A percentile compares a stretch with the other conserved stretches of the same genome.
These are phyloP conservation scores for Dichotomopilus funicola DNA, from an alignment of 2,329 filamentous ascomycete genomes.

Conservation along the genomic window DNA sequence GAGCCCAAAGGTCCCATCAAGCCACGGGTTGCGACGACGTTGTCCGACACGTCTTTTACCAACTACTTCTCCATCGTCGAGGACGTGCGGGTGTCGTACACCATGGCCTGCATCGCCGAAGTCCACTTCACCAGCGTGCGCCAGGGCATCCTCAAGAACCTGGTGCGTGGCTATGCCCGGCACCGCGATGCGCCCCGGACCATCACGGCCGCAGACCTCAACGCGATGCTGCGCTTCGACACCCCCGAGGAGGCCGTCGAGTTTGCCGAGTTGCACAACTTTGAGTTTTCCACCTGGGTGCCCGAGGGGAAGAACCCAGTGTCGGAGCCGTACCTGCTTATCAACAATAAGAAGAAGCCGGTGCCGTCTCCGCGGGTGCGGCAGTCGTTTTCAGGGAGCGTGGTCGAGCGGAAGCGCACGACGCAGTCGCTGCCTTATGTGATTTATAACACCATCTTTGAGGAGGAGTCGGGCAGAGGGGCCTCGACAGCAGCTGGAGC, in stretches of 20 bases:
- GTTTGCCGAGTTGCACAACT: conserved; percentile 54
- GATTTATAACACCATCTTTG: conserved; percentile 50
- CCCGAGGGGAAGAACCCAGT: conserved; percentile 21
- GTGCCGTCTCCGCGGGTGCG: conserved; percentile 45
- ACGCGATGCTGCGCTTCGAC: conserved; percentile 59
- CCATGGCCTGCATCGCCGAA: conserved; percentile 63
- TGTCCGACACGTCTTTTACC: conserved; percentile 43
- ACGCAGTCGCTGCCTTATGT: conserved; percentile 45
- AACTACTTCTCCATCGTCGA: conserved; percentile 57
- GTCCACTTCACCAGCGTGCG: conserved; percentile 59
- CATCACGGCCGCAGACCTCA: conserved; percentile 50
- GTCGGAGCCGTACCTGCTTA: conserved; percentile 34
- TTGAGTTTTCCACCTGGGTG: conserved; percentile 42
- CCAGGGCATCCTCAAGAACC: conserved; percentile 49
- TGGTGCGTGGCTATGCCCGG: conserved; percentile 50
- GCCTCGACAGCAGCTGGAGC: too few species aligned
- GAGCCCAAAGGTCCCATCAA: conserved; percentile 52
- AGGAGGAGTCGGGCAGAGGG: conserved; percentile 26
- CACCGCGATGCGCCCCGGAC: conserved; percentile 53
- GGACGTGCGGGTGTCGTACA: conserved; percentile 53
- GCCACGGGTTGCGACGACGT: conserved; percentile 41
- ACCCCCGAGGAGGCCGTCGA: conserved; percentile 58
- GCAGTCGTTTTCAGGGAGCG: conserved; percentile 48
- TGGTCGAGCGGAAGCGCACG: conserved; percentile 57
- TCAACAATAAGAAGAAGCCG: conserved; percentile 39